Evolutionary conservation across 1,139 yeast species (phyloP), one percentile per base, ranked within the genome.

Genomic region (Kodamaea suecica): DNA sequence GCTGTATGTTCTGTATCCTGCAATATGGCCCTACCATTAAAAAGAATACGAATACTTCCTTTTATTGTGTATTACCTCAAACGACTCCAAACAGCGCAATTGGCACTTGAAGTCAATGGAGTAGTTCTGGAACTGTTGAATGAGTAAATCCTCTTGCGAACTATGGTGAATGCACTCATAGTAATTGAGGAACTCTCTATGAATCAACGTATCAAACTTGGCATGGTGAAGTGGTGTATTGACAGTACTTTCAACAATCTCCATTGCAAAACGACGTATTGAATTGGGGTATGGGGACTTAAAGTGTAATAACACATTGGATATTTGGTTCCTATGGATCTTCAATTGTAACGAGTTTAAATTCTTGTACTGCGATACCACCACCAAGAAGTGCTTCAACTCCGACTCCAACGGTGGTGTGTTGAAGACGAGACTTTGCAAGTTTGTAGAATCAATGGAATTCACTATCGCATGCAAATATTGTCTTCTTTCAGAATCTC

Each of bases 51-150:
- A 10, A 9, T 28, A 31, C 17, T 31, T 31, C 15, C 14, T n/a
- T 7, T 14, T 31, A 13, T 34, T 37, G 9, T 36, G 24, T n/a
- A 36, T 25, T 11, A 36, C 41, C 20, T n/a, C 23, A 13, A 38
- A 35, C 8, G 21, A 9, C 8, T 23, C 20, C 36, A 38, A 26
- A 9, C 21, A 19, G 8, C 12, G 21, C 29, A 34, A 6, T 11
- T 10, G 16, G 12, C 25, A 17, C 23, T 29, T 35, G 31, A 43
- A 36, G 29, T 43, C 47, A 10, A 17, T 24, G 4, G 37, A 36
- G 17, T 39, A 39, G 25, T 42, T 43, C 11, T 37, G 21, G 32
- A 41, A 40, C 31, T 44, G 45, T 5, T 25, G 32, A 3, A 30
- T 19, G 8, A 31, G 27, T 23, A 24, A 17, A 4, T 12, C 20